Base-by-base conservation (phyloP, 2,329 filamentous ascomycete genomes). In the Uncinocarpus reesii region DNA sequence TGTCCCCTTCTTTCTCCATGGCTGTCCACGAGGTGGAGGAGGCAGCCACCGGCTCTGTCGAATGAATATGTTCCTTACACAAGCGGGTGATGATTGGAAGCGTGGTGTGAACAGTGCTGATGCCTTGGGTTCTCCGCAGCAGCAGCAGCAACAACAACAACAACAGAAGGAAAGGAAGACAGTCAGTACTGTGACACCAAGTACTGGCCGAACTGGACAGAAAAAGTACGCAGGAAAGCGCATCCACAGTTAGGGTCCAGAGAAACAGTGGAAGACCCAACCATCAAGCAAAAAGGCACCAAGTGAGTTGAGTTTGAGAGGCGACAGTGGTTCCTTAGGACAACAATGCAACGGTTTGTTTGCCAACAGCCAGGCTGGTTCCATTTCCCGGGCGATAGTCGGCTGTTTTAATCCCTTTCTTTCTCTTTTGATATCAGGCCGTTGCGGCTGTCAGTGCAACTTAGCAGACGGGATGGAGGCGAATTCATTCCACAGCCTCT, bases 1-100 rank as follows among this genome's bases (percentile, higher is more conserved):
- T 52, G 51, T 61, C 59, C 42, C 53, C 53, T 48, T 59, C 57
- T 54, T 61, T 59, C 55, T 55, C 59, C 59, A 52, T 55, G 54
- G 51, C 49, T 15, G 20, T 21, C 7, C 28, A 20, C 16, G 31
- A 4, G 31, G 13, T 34, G 26, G 26, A 11, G 26, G 26, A n/a
- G n/a, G n/a, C n/a, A n/a, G n/a, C n/a, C n/a, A n/a, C n/a, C n/a
- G n/a, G n/a, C n/a, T n/a, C n/a, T n/a, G n/a, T n/a, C n/a, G n/a
- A n/a, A n/a, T n/a, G n/a, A n/a, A n/a, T n/a, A n/a, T n/a, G n/a
- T n/a, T n/a, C n/a, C n/a, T n/a, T n/a, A n/a, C n/a, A n/a, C n/a
- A n/a, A n/a, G n/a, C n/a, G n/a, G n/a, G n/a, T n/a, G n/a, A n/a
- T n/a, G n/a, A n/a, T n/a, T n/a, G n/a, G n/a, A n/a, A n/a, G n/a